A percentile compares a stretch with the other conserved stretches of the same genome.
phyloP scores from a whole-genome alignment of 2,329 filamentous ascomycete species.

The Cercospora sojina region DNA sequence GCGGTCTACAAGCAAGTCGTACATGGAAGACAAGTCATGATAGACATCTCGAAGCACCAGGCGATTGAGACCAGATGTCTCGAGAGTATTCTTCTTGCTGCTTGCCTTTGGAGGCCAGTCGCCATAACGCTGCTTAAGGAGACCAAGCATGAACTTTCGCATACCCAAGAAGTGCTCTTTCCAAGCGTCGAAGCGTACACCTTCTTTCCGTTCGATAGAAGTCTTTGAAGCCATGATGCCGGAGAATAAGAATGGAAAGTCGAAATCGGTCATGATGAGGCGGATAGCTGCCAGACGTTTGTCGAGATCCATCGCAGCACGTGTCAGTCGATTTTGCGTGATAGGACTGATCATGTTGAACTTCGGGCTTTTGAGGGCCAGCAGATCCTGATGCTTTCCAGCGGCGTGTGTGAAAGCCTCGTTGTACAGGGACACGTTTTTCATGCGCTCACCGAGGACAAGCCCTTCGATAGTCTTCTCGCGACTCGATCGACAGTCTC shows the following conservation, averaged over 20 bases:
- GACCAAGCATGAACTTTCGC: slow-evolving; percentile 68
- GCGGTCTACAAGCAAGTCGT: slow-evolving; percentile 84
- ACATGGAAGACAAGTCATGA: slow-evolving; percentile 78
- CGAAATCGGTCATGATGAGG: slow-evolving; percentile 76
- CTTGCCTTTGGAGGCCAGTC: slow-evolving; percentile 87
- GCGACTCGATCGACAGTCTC: slow-evolving; percentile 75
- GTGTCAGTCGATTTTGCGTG: slow-evolving; percentile 77
- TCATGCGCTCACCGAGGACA: slow-evolving; percentile 84
- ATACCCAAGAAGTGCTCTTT: slow-evolving; percentile 70
- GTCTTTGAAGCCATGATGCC: slow-evolving; percentile 84
- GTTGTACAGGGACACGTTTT: slow-evolving; percentile 77
- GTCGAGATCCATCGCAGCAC: slow-evolving; percentile 75
- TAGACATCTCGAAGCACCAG: slow-evolving; percentile 80
- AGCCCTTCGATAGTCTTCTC: slow-evolving; percentile 89
- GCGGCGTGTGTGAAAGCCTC: slow-evolving; percentile 90
- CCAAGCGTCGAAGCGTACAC: slow-evolving; percentile 84
- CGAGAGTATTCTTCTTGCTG: slow-evolving; percentile 87
- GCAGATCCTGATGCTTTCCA: slow-evolving; percentile 75
- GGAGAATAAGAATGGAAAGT: slow-evolving; percentile 85
- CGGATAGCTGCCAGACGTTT: slow-evolving; percentile 70
- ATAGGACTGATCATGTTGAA: slow-evolving; percentile 67
- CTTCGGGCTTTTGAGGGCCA: slow-evolving; percentile 67
- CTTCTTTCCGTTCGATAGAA: slow-evolving; percentile 67
- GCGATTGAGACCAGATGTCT: slow-evolving; percentile 82
- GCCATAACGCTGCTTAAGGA: slow-evolving; percentile 68